Base-by-base conservation (phyloP, 495 filamentous ascomycete genomes). In the Aspergillus avenaceus region DNA sequence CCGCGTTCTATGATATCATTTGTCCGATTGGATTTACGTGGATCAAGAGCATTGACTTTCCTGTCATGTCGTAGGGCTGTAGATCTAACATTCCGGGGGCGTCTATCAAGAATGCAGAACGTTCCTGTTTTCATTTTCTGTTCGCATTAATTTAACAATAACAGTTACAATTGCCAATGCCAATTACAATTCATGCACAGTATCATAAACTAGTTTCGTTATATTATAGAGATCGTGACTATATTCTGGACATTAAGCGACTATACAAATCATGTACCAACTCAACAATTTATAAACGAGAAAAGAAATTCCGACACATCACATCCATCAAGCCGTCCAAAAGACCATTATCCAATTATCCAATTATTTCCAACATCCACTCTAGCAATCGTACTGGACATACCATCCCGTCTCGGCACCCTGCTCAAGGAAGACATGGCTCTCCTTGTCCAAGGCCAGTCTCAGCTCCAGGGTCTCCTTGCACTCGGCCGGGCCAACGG, bases 1-100 rank as follows among this genome's bases (percentile, higher is more conserved):
- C n/a, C n/a, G n/a, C n/a, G n/a, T n/a, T n/a, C n/a, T n/a, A n/a
- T n/a, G n/a, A n/a, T n/a, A n/a, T n/a, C n/a, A n/a, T n/a, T n/a
- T n/a, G n/a, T n/a, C n/a, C n/a, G n/a, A n/a, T n/a, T n/a, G n/a
- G n/a, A n/a, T n/a, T n/a, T n/a, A n/a, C n/a, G n/a, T n/a, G n/a
- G 3, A 70, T 72, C 26, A 43, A 47, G 8, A 45, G 34, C 8
- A 72, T 72, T 25, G 56, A 58, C 21, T 54, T 72, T 16, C 65
- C 66, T 19, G 58, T 65, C 0, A 72, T 72, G 69, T 12, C 36
- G 32, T 43, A 42, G 38, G 38, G 28, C 16, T 14, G 34, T 18
- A 18, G 1, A 18, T 18, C 12, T 5, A 6, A 16, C 6, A 36
- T 36, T 14, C 14, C 32, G 32, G 32, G 32, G 18, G 32, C 18